phyloP scores from a whole-genome alignment of 2,329 filamentous ascomycete species.

The Nemania serpens region DNA sequence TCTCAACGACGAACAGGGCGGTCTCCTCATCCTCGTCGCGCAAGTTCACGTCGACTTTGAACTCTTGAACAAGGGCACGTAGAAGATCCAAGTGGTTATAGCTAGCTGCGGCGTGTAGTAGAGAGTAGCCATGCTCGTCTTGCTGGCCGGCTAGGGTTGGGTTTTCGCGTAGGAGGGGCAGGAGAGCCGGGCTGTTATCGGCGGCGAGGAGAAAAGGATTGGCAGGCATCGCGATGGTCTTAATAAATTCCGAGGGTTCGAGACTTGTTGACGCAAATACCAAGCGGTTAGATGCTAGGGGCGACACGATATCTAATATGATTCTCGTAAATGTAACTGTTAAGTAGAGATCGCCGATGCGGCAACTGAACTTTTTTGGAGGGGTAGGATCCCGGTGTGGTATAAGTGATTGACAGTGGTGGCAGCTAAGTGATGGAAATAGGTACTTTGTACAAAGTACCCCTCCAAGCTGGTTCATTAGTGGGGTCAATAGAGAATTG shows the following conservation, averaged over 20 bases:
- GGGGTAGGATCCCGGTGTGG: conserved; percentile 28
- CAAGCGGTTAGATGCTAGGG: too few species aligned
- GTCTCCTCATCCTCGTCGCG: conserved; percentile 92
- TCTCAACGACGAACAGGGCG: conserved; percentile 91
- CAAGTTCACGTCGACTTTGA: conserved; percentile 78
- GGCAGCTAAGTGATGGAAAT: too few species aligned
- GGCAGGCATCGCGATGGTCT: conserved; percentile 46
- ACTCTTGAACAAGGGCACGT: conserved; percentile 73
- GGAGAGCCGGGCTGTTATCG: conserved; percentile 75
- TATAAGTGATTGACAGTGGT: too few species aligned
- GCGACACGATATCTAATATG: background rate
- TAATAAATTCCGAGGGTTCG: background rate
- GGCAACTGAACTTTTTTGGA: conserved; percentile 13
- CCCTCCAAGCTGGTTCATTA: too few species aligned
- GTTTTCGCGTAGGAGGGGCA: conserved; percentile 74
- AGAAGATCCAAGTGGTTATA: conserved; percentile 87
- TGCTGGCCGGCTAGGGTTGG: conserved; percentile 78
- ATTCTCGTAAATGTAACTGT: background rate
- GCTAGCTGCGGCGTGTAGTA: conserved; percentile 89
- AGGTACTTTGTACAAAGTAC: too few species aligned
- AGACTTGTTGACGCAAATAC: too few species aligned
- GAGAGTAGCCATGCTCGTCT: conserved; percentile 91
- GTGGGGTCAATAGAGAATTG: too few species aligned
- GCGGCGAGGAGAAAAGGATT: conserved; percentile 80
- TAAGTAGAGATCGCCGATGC: background rate